A percentile compares a stretch with the other conserved stretches of the same genome.
These are phyloP conservation scores for Emergomyces orientalis DNA, from an alignment of 2,329 filamentous ascomycete species.

Conservation along the genomic window DNA sequence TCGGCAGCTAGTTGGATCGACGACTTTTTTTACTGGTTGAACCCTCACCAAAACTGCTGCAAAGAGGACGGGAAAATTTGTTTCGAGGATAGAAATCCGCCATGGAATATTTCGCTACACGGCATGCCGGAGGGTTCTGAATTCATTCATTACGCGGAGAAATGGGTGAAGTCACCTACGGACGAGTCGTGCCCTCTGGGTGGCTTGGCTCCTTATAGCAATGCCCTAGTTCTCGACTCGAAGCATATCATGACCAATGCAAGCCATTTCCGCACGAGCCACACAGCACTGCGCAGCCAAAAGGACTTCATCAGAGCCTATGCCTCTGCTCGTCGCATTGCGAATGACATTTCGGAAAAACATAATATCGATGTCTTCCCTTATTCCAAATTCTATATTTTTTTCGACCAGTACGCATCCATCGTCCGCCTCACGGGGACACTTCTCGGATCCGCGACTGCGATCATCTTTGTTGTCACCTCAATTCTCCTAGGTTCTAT, in stretches of 20 bases:
- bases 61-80: constrained; percentile 62
- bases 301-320: constrained; percentile 90
- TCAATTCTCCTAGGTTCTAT: constrained; percentile 74
- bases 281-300: constrained; percentile 79
- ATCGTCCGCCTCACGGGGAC: constrained; percentile 73
- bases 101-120: constrained; percentile 79
- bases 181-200: constrained; percentile 78
- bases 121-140: constrained; percentile 94
- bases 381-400: constrained; percentile 96
- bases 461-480: constrained; percentile 73
- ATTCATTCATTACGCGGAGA: constrained; percentile 74
- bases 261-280: constrained; percentile 84
- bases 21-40: constrained; percentile 94
- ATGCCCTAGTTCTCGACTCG: constrained; percentile 69
- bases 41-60: constrained; percentile 72
- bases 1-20: constrained; percentile 94
- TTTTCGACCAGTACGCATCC: constrained; percentile 91
- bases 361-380: constrained; percentile 82
- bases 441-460: constrained; percentile 72
- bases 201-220: constrained; percentile 76
- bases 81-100: constrained; percentile 65
- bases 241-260: constrained; percentile 60
- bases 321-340: constrained; percentile 77
- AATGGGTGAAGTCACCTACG: constrained; percentile 73
- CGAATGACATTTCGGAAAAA: constrained; percentile 59